These are phyloP conservation scores for Pycnococcus provasolii DNA, from an alignment of 139 green algal genomes.

Conservation along the genomic window DNA sequence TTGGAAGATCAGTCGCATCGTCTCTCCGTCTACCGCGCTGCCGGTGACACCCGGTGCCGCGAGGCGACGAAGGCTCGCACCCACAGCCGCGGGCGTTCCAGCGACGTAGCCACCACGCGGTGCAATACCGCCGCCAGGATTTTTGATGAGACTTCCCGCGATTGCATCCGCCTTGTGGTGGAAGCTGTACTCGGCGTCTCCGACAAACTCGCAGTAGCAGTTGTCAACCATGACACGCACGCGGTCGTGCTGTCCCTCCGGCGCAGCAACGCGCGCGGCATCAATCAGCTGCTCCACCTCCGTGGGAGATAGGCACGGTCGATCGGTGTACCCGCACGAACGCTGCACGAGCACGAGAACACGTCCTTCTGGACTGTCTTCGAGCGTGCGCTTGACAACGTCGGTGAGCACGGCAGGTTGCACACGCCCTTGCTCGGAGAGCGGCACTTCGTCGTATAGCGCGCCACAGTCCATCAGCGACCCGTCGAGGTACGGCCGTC, in stretches of 20 bases:
- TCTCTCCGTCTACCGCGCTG: slow-evolving; percentile 23
- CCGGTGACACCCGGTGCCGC: slow-evolving; percentile 33
- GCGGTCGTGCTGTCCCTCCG: slow-evolving; percentile 10
- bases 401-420: slow-evolving; percentile 56
- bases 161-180: slow-evolving; percentile 77
- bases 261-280: slow-evolving; percentile 21
- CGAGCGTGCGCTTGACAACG: slow-evolving; percentile 36
- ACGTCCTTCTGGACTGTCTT: slow-evolving; percentile 33
- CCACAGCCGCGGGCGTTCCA: slow-evolving; percentile 25
- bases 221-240: slow-evolving; percentile 86
- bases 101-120: slow-evolving; percentile 85
- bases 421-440: slow-evolving; percentile 43
- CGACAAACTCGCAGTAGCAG: slow-evolving; percentile 96
- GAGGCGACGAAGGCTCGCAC: too few relatives aligned
- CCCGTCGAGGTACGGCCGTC: slow-evolving; percentile 43
- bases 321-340: slow-evolving; percentile 83
- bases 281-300: slow-evolving; percentile 48
- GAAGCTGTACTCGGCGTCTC: slow-evolving; percentile 60
- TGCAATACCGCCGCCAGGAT: slow-evolving; percentile 73
- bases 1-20: slow-evolving; percentile 58
- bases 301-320: slow-evolving; percentile 66
- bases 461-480: slow-evolving; percentile 77
- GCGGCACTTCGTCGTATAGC: slow-evolving; percentile 58
- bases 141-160: slow-evolving; percentile 93
- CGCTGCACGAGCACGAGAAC: slow-evolving; percentile 74